Percentiles rank a stretch among this genome's conserved stretches.
Conservation (phyloP, 371 early-diverging fungal genomes). For the Mucor piriformis region DNA sequence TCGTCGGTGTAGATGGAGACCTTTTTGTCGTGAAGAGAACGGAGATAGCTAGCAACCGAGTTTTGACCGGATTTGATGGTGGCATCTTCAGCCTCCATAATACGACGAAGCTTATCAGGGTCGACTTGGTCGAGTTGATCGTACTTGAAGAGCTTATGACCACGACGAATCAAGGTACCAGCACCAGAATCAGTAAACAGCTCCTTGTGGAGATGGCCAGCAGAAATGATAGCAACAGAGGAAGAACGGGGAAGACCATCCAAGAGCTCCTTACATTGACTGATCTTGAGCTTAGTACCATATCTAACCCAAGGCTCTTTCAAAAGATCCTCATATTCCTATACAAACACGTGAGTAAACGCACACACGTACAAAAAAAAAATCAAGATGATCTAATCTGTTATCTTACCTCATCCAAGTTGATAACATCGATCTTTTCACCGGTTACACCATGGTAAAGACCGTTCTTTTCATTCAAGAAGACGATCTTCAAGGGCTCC, state of each 20-base stretch:
- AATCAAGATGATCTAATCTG: neutral
- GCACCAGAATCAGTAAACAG: conserved; percentile 96
- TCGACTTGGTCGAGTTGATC: conserved; percentile 70
- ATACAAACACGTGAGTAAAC: neutral
- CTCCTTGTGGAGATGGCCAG: conserved; percentile 95
- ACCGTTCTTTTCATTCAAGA: conserved; percentile 95
- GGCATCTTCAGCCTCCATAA: conserved; percentile 79
- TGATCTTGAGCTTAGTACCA: conserved; percentile 95
- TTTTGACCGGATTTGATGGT: conserved; percentile 64
- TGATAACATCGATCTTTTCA: conserved; percentile 92
- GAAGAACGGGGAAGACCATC: conserved; percentile 93
- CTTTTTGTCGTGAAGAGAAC: conserved; percentile 60
- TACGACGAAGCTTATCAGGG: conserved; percentile 80
- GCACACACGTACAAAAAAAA: too few species aligned
- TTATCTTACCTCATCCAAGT: conserved; percentile 86
- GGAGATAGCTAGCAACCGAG: conserved; percentile 77
- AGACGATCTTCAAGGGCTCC: conserved; percentile 96
- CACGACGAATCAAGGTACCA: conserved; percentile 94
- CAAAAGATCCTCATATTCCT: conserved; percentile 79
- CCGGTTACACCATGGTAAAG: conserved; percentile 90
- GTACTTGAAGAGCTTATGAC: conserved; percentile 82
- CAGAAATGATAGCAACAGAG: conserved; percentile 95
- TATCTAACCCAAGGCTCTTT: conserved; percentile 95
- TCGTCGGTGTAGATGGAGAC: conserved; percentile 83
- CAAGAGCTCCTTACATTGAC: conserved; percentile 93